A percentile compares a stretch with the other conserved stretches of the same genome.
Conservation (phyloP, 2,329 filamentous ascomycete genomes). For the Colletotrichum shisoi region DNA sequence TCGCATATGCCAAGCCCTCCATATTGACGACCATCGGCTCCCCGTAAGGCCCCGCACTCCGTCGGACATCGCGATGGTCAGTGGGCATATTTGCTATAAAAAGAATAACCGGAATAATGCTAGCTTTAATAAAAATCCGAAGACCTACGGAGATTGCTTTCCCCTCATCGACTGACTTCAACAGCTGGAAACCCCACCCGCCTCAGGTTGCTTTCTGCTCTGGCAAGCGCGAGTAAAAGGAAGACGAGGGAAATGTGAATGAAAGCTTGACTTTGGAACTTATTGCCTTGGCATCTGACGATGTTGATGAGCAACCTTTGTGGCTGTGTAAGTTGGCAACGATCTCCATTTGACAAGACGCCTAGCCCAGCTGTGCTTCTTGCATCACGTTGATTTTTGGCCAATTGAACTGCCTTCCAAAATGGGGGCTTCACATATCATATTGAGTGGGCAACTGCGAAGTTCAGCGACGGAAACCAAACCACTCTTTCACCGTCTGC, state of each 20-base stretch:
- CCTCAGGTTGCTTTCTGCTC: neutral
- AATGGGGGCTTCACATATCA: no score
- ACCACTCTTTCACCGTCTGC: no score
- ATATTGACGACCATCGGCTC: neutral
- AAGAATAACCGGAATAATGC: neutral
- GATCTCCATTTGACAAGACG: neutral
- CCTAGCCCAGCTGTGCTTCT: neutral
- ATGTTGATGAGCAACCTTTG: neutral
- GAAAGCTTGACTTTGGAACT: constrained; percentile 4
- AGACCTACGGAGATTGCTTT: constrained; percentile 18
- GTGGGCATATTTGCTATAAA: neutral
- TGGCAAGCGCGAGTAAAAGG: constrained; percentile 2
- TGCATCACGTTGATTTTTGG: neutral
- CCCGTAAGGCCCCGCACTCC: neutral
- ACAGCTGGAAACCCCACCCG: neutral
- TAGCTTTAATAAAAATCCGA: neutral
- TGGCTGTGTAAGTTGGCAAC: neutral
- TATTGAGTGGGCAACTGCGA: no score
- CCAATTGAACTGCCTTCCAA: neutral
- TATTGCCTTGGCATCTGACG: constrained; percentile 36
- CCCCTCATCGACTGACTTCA: neutral
- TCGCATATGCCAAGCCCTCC: neutral
- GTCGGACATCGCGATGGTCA: neutral
- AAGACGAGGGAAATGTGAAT: neutral
- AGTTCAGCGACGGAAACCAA: no score